Conservation (phyloP, 208 protist genomes). For the Lotmaria passim region DNA sequence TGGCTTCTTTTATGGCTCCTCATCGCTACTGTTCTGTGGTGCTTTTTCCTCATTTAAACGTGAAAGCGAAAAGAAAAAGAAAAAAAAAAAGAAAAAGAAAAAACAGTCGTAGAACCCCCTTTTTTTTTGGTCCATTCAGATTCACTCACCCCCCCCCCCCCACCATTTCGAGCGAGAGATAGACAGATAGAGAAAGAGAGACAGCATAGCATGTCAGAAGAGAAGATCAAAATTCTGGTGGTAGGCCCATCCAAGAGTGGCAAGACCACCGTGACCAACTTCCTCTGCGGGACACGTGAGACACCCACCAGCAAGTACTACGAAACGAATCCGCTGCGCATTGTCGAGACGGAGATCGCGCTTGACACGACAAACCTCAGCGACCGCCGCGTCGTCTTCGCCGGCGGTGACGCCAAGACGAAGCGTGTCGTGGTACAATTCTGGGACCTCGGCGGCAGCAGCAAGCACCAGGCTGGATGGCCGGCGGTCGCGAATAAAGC, state of each 20-base stretch:
- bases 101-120: too few relatives aligned
- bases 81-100: neutral
- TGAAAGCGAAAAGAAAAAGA: too few relatives aligned
- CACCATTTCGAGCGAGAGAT: neutral
- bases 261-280: slow-evolving; percentile 87
- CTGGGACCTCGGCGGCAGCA: slow-evolving; percentile 89
- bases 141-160: too few relatives aligned
- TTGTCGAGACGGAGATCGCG: slow-evolving; percentile 88
- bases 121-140: neutral
- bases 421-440: slow-evolving; percentile 74
- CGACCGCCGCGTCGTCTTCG: slow-evolving; percentile 68
- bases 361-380: slow-evolving; percentile 56
- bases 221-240: slow-evolving; percentile 85
- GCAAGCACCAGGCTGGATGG: slow-evolving; percentile 88
- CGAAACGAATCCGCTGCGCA: slow-evolving; percentile 85
- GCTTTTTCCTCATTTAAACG: too few relatives aligned
- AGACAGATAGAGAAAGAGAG: neutral
- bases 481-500: slow-evolving; percentile 74
- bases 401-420: slow-evolving; percentile 51
- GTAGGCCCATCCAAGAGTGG: slow-evolving; percentile 83
- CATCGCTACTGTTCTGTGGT: too few relatives aligned
- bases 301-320: slow-evolving; percentile 84
- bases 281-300: slow-evolving; percentile 79
- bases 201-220: slow-evolving; percentile 42
- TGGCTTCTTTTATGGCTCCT: too few relatives aligned